phyloP scores from a whole-genome alignment of 805 yeast genomes.

The Candida khao-thaluensis region DNA sequence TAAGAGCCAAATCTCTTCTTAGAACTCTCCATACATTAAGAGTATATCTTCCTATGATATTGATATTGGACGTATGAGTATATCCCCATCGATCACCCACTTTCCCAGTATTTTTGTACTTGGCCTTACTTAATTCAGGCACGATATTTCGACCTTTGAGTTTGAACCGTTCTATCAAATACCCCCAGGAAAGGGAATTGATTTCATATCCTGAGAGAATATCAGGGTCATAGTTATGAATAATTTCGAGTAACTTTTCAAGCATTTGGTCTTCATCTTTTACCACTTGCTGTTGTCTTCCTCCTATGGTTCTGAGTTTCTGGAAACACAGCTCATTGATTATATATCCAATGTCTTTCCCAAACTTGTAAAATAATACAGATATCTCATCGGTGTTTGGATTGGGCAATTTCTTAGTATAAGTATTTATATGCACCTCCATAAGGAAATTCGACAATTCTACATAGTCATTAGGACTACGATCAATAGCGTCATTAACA shows the following conservation, averaged over 20 bases:
- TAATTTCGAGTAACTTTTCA: slow-evolving; percentile 59
- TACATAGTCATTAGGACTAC: slow-evolving; percentile 41
- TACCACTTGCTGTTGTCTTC: neutral
- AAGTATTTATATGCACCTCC: slow-evolving; percentile 66
- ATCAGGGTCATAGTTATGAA: slow-evolving; percentile 79
- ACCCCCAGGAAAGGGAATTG: slow-evolving; percentile 86
- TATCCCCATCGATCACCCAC: slow-evolving; percentile 76
- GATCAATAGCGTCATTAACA: slow-evolving; percentile 25
- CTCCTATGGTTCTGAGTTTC: slow-evolving; percentile 7
- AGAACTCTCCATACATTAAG: slow-evolving; percentile 83
- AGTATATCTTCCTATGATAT: slow-evolving; percentile 77
- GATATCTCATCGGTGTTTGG: slow-evolving; percentile 59
- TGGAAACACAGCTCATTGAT: slow-evolving; percentile 10
- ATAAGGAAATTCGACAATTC: slow-evolving; percentile 57
- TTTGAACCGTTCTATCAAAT: slow-evolving; percentile 63
- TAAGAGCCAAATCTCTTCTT: slow-evolving; percentile 58
- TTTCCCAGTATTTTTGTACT: slow-evolving; percentile 47
- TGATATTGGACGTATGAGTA: slow-evolving; percentile 69
- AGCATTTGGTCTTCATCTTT: slow-evolving; percentile 2
- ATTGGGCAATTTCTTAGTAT: slow-evolving; percentile 56
- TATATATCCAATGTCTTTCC: slow-evolving; percentile 31
- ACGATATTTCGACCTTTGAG: slow-evolving; percentile 49
- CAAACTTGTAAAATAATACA: slow-evolving; percentile 64
- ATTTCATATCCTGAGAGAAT: slow-evolving; percentile 83
- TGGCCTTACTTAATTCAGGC: slow-evolving; percentile 62